Evolutionary conservation across 192 early-diverging fungal genomes (phyloP).

Genomic region (Pilobolus umbonatus): DNA sequence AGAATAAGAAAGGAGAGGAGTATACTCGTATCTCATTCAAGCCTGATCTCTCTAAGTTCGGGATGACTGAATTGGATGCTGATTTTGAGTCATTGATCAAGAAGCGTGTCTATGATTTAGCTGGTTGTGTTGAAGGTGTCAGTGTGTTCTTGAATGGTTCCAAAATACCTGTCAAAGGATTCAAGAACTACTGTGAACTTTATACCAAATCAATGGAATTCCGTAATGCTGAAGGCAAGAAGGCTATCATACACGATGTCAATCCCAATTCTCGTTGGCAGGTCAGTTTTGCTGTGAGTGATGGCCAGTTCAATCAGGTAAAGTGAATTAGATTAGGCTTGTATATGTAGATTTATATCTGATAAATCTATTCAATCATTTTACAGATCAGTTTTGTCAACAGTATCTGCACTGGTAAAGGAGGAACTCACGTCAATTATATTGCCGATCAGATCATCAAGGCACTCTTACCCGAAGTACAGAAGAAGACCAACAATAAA

Average conservation of each 20-base stretch:
- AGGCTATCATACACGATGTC: conserved; percentile 68
- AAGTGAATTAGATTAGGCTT: neutral
- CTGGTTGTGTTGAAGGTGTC: conserved; percentile 76
- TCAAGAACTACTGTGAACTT: conserved; percentile 87
- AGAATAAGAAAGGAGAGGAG: conserved; percentile 62
- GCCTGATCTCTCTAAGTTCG: conserved; percentile 89
- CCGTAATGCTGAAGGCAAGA: conserved; percentile 28
- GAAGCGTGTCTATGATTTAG: conserved; percentile 92
- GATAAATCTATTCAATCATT: neutral
- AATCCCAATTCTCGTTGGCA: conserved; percentile 83
- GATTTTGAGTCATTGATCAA: conserved; percentile 84
- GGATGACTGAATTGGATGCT: conserved; percentile 80
- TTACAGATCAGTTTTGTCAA: conserved; percentile 87
- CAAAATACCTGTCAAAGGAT: conserved; percentile 76
- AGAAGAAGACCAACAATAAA: conserved; percentile 69
- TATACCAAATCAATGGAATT: conserved; percentile 44
- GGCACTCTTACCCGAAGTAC: conserved; percentile 59
- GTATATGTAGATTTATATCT: neutral
- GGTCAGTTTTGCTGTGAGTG: conserved; percentile 84
- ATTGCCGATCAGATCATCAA: conserved; percentile 77
- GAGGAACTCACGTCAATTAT: conserved; percentile 86
- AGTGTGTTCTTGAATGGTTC: conserved; percentile 87
- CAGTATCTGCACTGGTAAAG: conserved; percentile 90
- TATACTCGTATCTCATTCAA: conserved; percentile 92
- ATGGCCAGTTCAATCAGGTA: conserved; percentile 94